phyloP scores from a whole-genome alignment of 352 stramenopile species.

The Pythium aphanidermatum region DNA sequence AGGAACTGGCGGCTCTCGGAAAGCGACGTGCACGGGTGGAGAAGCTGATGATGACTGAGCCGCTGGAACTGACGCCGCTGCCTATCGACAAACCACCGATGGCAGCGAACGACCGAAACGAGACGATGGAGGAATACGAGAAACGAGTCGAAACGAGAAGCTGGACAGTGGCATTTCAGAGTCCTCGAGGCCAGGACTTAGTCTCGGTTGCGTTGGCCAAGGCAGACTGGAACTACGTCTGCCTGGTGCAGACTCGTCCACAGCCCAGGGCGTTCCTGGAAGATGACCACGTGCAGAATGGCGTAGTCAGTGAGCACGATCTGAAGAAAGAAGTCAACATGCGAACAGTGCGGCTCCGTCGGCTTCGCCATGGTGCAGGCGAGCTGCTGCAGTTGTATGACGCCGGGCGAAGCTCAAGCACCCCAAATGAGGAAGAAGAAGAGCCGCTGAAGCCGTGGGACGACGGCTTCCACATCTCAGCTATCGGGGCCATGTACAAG shows the following conservation, averaged over 20 bases:
- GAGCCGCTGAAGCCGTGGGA: conserved; percentile 30
- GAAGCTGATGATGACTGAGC: conserved; percentile 50
- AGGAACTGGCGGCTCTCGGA: conserved; percentile 29
- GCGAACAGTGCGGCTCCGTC: conserved; percentile 43
- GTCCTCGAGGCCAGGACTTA: conserved; percentile 38
- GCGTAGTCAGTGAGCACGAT: conserved; percentile 40
- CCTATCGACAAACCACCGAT: conserved; percentile 21
- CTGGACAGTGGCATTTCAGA: conserved; percentile 49
- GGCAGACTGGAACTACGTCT: conserved; percentile 59
- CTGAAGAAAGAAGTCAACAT: conserved; percentile 59
- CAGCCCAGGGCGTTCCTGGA: conserved; percentile 46
- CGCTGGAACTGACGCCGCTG: conserved; percentile 34
- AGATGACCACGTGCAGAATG: conserved; percentile 45
- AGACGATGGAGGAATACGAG: conserved; percentile 23
- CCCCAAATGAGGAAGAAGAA: not conserved
- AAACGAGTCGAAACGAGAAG: conserved; percentile 42
- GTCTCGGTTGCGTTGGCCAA: conserved; percentile 45
- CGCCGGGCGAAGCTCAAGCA: conserved; percentile 7
- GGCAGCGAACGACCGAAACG: conserved; percentile 19
- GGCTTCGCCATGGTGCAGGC: conserved; percentile 47
- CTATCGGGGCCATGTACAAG: conserved; percentile 50
- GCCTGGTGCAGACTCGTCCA: conserved; percentile 48
- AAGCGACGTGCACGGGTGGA: conserved; percentile 33
- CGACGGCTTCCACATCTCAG: conserved; percentile 60
- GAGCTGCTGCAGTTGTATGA: conserved; percentile 27